A percentile compares a stretch with the other conserved stretches of the same genome.
Evolutionary conservation across 352 stramenopile species (phyloP).

Genomic region (Detonula confervacea): DNA sequence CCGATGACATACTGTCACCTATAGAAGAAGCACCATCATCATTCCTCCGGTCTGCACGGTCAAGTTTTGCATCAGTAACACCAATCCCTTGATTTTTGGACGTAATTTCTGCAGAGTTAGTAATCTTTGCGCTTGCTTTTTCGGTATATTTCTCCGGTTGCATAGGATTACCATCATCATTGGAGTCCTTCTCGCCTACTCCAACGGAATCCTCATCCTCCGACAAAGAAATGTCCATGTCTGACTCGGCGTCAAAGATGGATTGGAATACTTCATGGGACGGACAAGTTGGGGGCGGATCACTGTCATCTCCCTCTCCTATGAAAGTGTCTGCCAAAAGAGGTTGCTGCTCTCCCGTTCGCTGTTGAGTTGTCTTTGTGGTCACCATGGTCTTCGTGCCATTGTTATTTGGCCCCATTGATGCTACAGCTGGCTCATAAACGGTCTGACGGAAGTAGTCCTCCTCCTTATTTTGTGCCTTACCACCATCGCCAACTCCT

Average conservation of each 20-base stretch:
- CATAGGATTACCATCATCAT: conserved; percentile 6
- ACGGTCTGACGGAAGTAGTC: conserved; percentile 74
- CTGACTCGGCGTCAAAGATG: conserved; percentile 65
- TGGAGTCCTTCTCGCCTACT: too few relatives aligned
- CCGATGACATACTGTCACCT: not conserved
- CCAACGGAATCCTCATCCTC: conserved; percentile 30
- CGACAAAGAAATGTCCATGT: conserved; percentile 48
- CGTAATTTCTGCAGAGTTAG: not conserved
- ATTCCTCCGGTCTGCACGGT: not conserved
- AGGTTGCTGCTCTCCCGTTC: conserved; percentile 7
- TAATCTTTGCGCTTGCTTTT: not conserved
- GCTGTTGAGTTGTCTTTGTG: not conserved
- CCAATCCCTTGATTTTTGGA: not conserved
- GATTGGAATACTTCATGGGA: conserved; percentile 62
- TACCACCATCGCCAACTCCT: not conserved
- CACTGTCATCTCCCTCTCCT: conserved; percentile 14
- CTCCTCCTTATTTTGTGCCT: conserved; percentile 45
- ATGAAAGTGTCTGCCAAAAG: not conserved
- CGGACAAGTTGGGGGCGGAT: conserved; percentile 40
- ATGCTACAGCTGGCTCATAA: conserved; percentile 33
- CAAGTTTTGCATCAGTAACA: not conserved
- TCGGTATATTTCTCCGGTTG: not conserved
- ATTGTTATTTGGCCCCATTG: not conserved
- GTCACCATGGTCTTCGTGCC: not conserved
- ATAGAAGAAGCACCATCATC: conserved; percentile 15